Percentiles rank a stretch among this genome's conserved stretches.
These are phyloP conservation scores for Globisporangium iwayamae DNA, from an alignment of 352 stramenopile genomes.

Conservation along the genomic window DNA sequence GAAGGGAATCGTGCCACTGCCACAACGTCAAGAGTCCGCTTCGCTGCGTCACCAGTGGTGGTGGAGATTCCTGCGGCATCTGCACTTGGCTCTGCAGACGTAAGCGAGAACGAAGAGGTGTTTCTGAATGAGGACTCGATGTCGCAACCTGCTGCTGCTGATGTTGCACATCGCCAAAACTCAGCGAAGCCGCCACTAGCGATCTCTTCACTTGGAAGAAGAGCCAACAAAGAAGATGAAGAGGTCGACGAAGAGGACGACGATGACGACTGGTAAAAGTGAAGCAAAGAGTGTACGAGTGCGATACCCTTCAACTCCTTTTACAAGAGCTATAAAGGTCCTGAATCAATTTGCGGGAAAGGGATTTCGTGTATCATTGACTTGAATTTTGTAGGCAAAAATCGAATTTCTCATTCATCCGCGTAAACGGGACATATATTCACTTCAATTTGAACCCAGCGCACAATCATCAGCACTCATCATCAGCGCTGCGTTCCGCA, in stretches of 20 bases:
- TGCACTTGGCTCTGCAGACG: background rate
- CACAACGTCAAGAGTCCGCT: constrained; percentile 10
- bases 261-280: constrained; percentile 16
- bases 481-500: background rate
- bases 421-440: background rate
- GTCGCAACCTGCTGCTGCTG: constrained; percentile 3
- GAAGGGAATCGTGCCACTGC: background rate
- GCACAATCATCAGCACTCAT: background rate
- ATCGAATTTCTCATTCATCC: background rate
- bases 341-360: background rate
- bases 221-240: background rate
- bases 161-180: background rate
- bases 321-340: background rate
- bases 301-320: background rate
- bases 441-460: background rate
- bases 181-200: background rate
- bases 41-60: constrained; percentile 8
- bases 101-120: constrained; percentile 17
- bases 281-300: background rate
- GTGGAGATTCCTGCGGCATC: constrained; percentile 10
- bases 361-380: background rate
- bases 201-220: background rate
- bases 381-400: background rate
- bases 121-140: background rate
- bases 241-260: constrained; percentile 16